These are phyloP conservation scores for Luzula sylvatica DNA, from an alignment of 176 grass and related monocot species.

Conservation along the genomic window DNA sequence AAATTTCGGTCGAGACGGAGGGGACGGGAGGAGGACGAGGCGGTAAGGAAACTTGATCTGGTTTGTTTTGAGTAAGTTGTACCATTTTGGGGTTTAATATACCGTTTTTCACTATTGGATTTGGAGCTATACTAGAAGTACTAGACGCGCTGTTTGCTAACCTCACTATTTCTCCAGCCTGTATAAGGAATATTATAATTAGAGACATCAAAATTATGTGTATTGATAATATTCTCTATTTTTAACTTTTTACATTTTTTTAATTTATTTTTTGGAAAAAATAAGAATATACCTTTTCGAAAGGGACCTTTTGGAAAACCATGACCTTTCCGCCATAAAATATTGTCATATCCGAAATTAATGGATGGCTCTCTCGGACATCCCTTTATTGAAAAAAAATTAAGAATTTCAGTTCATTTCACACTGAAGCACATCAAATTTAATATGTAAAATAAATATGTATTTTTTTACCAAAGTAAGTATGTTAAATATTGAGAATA, in stretches of 20 bases:
- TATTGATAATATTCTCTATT: no score
- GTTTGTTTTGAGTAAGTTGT: slow-evolving; percentile 3
- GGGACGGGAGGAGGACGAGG: slow-evolving; percentile 8
- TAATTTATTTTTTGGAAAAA: background rate
- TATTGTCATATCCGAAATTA: slow-evolving; percentile 28
- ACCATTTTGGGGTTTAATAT: background rate
- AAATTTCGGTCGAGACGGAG: slow-evolving; percentile 14
- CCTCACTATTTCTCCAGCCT: slow-evolving; percentile 26
- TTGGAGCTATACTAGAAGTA: background rate
- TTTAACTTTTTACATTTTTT: background rate
- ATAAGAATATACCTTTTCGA: slow-evolving; percentile 32
- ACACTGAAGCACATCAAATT: no score
- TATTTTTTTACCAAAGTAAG: no score
- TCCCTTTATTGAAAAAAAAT: slow-evolving; percentile 8
- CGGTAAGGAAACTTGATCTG: background rate
- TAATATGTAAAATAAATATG: no score
- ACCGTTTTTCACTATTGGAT: background rate
- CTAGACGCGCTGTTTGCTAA: slow-evolving; percentile 16
- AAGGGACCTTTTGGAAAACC: slow-evolving; percentile 28
- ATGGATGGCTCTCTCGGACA: background rate
- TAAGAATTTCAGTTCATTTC: background rate
- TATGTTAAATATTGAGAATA: no score
- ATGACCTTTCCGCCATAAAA: slow-evolving; percentile 38
- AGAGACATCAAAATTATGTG: no score
- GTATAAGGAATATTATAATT: background rate